Conservation (phyloP, 2,329 filamentous ascomycete species). For the Fusarium equiseti region DNA sequence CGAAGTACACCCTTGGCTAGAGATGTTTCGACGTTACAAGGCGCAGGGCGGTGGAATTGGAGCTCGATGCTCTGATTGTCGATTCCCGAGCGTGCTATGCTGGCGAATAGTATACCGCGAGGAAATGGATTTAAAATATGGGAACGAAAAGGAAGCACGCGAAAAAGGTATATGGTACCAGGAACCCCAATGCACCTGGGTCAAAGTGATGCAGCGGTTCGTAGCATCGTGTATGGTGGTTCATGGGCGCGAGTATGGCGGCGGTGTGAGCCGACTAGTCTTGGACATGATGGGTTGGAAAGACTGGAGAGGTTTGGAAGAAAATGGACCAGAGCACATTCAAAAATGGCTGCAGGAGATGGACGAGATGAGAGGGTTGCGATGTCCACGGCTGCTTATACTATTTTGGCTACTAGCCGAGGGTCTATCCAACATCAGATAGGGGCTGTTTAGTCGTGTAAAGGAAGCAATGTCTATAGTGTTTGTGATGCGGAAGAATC, state of each 20-base stretch:
- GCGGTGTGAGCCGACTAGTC: background rate
- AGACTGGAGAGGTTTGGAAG: background rate
- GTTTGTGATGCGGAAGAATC: too few species aligned
- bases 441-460: accelerated
- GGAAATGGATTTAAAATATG: background rate
- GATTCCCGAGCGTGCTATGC: background rate
- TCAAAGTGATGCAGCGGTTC: background rate
- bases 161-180: background rate
- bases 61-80: background rate
- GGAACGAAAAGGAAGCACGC: background rate
- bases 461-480: accelerated
- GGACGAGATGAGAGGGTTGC: background rate
- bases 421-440: background rate
- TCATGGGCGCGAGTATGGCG: background rate
- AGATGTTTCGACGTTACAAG: background rate
- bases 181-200: background rate
- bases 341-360: background rate
- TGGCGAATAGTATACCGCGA: background rate
- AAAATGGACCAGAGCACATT: background rate
- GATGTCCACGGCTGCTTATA: background rate
- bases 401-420: background rate
- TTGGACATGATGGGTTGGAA: background rate
- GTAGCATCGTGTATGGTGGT: background rate
- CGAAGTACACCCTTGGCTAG: background rate
- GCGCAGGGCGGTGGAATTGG: background rate